A percentile compares a stretch with the other conserved stretches of the same genome.
phyloP scores from a whole-genome alignment of 306 rosid genomes.

The Prinsepia uniflora region DNA sequence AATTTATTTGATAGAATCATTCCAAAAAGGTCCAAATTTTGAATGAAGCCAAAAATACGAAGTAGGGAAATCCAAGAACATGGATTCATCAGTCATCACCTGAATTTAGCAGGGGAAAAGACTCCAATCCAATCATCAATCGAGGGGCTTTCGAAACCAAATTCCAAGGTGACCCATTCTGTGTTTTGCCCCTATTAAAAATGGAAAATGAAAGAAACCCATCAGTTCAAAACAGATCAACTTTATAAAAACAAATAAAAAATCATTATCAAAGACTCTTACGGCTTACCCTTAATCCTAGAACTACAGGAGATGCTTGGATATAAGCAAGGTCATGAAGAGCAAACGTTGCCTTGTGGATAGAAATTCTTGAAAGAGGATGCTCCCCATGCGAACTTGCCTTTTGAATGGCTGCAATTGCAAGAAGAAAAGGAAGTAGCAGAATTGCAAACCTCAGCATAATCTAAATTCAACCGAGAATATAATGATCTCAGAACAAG shows the following conservation, averaged over 20 bases:
- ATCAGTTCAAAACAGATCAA: neutral
- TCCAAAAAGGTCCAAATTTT: neutral
- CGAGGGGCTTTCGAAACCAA: slow-evolving; percentile 48
- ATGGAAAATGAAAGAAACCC: neutral
- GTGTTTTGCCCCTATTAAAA: slow-evolving; percentile 48
- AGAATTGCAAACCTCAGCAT: neutral
- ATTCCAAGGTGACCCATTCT: slow-evolving; percentile 63
- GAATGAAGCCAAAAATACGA: slow-evolving; percentile 1
- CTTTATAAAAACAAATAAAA: neutral
- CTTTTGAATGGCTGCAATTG: neutral
- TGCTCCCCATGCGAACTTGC: slow-evolving; percentile 1
- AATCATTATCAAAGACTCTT: slow-evolving; percentile 24
- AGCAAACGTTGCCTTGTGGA: slow-evolving; percentile 48
- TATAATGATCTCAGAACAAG: too few species aligned
- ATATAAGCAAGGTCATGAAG: slow-evolving; percentile 48
- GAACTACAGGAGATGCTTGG: slow-evolving; percentile 48
- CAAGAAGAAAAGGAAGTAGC: neutral
- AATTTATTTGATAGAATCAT: neutral
- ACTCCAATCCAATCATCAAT: slow-evolving; percentile 77
- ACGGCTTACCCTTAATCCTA: slow-evolving; percentile 49
- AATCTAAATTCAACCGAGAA: neutral
- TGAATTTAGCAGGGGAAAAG: slow-evolving; percentile 80
- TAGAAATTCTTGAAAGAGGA: slow-evolving; percentile 20
- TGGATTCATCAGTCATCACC: slow-evolving; percentile 21
- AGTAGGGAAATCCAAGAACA: neutral